These are phyloP conservation scores for Scedosporium apiospermum DNA, from an alignment of 2,329 filamentous ascomycete species.

Conservation along the genomic window DNA sequence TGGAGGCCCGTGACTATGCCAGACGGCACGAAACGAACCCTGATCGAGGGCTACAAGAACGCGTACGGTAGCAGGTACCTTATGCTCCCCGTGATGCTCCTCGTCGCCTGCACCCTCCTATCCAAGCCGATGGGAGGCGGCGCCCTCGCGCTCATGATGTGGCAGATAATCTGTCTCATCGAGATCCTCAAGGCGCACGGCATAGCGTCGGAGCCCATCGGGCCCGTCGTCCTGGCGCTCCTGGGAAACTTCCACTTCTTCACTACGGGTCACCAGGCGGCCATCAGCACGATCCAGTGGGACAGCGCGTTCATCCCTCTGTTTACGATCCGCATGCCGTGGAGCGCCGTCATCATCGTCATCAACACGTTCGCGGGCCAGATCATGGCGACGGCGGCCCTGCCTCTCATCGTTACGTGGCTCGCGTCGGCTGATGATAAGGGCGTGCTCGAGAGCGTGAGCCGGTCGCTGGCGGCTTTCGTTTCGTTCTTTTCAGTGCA, in stretches of 20 bases:
- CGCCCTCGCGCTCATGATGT: constrained; percentile 69
- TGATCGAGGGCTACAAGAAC: constrained; percentile 85
- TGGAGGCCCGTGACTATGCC: constrained; percentile 47
- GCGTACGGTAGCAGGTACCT: constrained; percentile 87
- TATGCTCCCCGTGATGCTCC: constrained; percentile 69
- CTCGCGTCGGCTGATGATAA: constrained; percentile 71
- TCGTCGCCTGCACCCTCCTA: constrained; percentile 66
- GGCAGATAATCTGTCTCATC: constrained; percentile 77
- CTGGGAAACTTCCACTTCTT: constrained; percentile 93
- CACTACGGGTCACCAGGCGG: constrained; percentile 94
- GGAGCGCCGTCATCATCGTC: constrained; percentile 70
- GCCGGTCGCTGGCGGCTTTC: constrained; percentile 64
- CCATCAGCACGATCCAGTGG: constrained; percentile 85
- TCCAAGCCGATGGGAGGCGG: constrained; percentile 93
- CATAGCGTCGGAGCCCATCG: constrained; percentile 61
- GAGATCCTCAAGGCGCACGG: constrained; percentile 53
- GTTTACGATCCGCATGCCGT: constrained; percentile 75
- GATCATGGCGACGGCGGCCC: constrained; percentile 68
- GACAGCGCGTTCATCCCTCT: constrained; percentile 89
- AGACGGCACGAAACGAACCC: constrained; percentile 47
- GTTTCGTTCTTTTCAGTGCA: constrained; percentile 75
- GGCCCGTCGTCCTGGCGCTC: constrained; percentile 75
- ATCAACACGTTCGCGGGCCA: constrained; percentile 87
- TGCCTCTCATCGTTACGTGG: constrained; percentile 80
- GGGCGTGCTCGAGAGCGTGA: constrained; percentile 59